Evolutionary conservation across 352 stramenopile genomes (phyloP), one percentile per base, ranked within the genome.

Genomic region (Globisporangium megalacanthum): DNA sequence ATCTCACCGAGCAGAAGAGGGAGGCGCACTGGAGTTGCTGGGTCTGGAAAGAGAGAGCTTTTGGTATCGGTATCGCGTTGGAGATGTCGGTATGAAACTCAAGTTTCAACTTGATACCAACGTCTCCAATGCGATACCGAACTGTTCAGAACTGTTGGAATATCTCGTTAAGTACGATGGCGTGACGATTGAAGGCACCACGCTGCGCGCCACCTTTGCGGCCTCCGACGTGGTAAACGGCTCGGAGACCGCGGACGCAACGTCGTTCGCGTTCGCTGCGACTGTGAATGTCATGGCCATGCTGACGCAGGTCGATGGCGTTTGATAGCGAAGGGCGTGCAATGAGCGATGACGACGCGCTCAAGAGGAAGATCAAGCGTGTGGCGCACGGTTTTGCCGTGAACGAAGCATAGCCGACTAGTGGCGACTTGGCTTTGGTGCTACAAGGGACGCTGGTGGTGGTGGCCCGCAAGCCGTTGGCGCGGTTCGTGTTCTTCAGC

Each of bases 221-320:
- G 69, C 4, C 45, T 77, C 0, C 49, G 42, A 35, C 60, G 61
- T 14, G 70, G 70, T 3, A 67, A 64, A 17, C 37, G 37, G 2
- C 14, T 72, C 31, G 44, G 39, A 1, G 39, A 49, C 22, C 63
- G 49, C 19, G 53, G 72, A 59, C 60, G 35, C 52, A 2, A 25
- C 52, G 29, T n/a, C 19, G 8, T 42, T 20, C 15, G 36, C 17
- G 35, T 46, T 55, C 17, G 19, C 2, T 56, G 31, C 47, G 11
- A n/a, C 35, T 13, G 42, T 49, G 22, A 33, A 47, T 22, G 29
- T 39, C 9, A 36, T 56, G 17, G 42, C 48, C 2, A 19, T 56
- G 20, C 59, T 20, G 41, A 41, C 20, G 19, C 45, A n/a, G n/a
- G n/a, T n/a, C n/a, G n/a, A n/a, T n/a, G n/a, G n/a, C n/a, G n/a